Conservation (phyloP, 768 basidiomycete species). For the Cyathus striatus region DNA sequence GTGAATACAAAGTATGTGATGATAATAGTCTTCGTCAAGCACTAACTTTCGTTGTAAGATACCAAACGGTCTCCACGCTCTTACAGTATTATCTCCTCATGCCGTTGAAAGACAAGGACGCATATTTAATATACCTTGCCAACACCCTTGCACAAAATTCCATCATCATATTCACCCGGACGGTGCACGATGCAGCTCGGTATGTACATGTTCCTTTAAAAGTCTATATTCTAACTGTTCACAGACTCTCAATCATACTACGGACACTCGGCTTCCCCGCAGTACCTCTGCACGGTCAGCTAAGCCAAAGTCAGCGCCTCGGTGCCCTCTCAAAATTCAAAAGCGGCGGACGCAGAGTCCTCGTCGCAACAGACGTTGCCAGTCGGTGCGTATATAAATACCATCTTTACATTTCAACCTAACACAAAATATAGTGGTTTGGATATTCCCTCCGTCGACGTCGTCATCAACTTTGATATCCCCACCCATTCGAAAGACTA, state of each 20-base stretch:
- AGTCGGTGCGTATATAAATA: slow-evolving; percentile 57
- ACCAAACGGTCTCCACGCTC: slow-evolving; percentile 93
- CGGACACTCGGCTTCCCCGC: slow-evolving; percentile 91
- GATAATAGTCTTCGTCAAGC: neutral
- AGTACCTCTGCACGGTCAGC: slow-evolving; percentile 92
- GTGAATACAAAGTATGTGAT: slow-evolving; percentile 80
- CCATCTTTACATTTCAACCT: neutral
- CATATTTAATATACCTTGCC: slow-evolving; percentile 82
- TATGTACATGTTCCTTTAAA: slow-evolving; percentile 19
- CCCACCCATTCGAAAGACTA: slow-evolving; percentile 99
- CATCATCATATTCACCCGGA: slow-evolving; percentile 94
- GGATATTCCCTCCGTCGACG: slow-evolving; percentile 93
- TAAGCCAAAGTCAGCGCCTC: slow-evolving; percentile 89
- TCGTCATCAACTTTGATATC: slow-evolving; percentile 97
- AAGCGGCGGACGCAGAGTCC: slow-evolving; percentile 82
- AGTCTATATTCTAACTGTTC: neutral
- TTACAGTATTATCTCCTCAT: slow-evolving; percentile 95
- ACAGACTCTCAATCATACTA: slow-evolving; percentile 81
- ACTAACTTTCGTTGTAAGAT: slow-evolving; percentile 42
- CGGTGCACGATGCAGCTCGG: slow-evolving; percentile 90
- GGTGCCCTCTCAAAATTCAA: slow-evolving; percentile 96
- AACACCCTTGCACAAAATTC: slow-evolving; percentile 90
- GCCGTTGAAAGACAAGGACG: slow-evolving; percentile 88
- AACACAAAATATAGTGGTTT: slow-evolving; percentile 86
- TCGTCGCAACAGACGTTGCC: slow-evolving; percentile 96